A percentile compares a stretch with the other conserved stretches of the same genome.
Conservation (phyloP, 768 basidiomycete genomes). For the Suillus lakei region DNA sequence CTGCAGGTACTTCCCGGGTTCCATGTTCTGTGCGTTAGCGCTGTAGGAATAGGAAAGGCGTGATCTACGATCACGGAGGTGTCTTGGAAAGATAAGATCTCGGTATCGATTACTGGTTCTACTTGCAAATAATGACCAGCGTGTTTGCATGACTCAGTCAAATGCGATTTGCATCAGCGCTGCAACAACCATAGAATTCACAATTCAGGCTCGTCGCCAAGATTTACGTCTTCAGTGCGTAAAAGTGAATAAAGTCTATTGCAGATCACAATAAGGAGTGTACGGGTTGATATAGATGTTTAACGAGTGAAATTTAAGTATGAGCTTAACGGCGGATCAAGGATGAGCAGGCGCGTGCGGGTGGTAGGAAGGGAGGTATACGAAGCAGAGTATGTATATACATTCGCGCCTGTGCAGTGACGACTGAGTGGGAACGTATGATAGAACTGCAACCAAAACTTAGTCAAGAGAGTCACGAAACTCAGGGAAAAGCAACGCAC, state of each 20-base stretch:
- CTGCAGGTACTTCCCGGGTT: constrained; percentile 37
- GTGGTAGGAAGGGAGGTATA: neutral
- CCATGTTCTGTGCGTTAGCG: constrained; percentile 4
- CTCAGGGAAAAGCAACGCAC: constrained; percentile 18
- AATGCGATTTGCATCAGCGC: neutral
- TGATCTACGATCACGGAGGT: neutral
- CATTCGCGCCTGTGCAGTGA: constrained; percentile 9
- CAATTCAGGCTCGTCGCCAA: neutral
- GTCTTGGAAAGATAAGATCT: neutral
- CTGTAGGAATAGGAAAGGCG: neutral
- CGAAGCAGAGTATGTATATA: constrained; percentile 33
- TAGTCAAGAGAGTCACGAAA: constrained; percentile 13
- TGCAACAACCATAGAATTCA: neutral
- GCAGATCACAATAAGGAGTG: constrained; percentile 31
- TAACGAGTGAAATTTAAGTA: constrained; percentile 32
- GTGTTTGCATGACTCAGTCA: neutral
- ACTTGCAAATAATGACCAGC: too few species aligned
- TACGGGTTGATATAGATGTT: constrained; percentile 26
- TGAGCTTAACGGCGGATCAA: constrained; percentile 10
- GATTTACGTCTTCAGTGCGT: neutral
- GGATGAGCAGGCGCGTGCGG: constrained; percentile 19
- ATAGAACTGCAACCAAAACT: constrained; percentile 14
- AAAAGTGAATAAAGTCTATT: constrained; percentile 24
- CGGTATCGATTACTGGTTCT: neutral
- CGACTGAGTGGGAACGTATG: constrained; percentile 30